phyloP scores from a whole-genome alignment of 768 basidiomycete species.

The Cyclocybe cylindracea region DNA sequence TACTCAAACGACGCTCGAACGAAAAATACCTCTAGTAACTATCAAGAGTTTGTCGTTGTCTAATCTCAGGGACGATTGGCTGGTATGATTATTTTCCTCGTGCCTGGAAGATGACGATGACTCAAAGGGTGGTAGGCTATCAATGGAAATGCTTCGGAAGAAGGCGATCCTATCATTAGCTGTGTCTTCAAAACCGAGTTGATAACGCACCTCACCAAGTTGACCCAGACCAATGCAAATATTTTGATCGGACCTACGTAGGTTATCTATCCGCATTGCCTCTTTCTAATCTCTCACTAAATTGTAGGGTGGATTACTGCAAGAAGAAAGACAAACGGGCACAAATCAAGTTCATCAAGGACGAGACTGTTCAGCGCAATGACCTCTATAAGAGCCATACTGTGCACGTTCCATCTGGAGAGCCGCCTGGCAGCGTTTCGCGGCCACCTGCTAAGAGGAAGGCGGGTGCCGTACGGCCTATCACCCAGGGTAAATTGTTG shows the following conservation, averaged over 20 bases:
- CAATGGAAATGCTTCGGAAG: constrained; percentile 79
- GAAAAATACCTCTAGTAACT: constrained; percentile 87
- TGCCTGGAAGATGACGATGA: not conserved
- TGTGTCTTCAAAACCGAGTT: constrained; percentile 97
- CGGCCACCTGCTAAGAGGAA: constrained; percentile 86
- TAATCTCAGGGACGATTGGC: constrained; percentile 91
- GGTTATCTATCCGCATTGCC: constrained; percentile 24
- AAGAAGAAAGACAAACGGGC: constrained; percentile 98
- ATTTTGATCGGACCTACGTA: constrained; percentile 79
- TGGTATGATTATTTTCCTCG: constrained; percentile 53
- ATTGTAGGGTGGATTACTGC: constrained; percentile 75
- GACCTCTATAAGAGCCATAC: constrained; percentile 94
- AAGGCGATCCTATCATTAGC: constrained; percentile 91
- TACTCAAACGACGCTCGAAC: constrained; percentile 62
- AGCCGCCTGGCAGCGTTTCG: constrained; percentile 79
- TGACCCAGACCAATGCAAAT: constrained; percentile 76
- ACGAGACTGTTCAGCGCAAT: constrained; percentile 77
- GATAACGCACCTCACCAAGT: constrained; percentile 73
- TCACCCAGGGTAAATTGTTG: constrained; percentile 82
- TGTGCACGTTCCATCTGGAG: constrained; percentile 86
- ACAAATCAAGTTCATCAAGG: constrained; percentile 84
- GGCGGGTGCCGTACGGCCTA: constrained; percentile 81
- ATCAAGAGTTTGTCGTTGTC: constrained; percentile 89
- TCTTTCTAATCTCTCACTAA: not conserved
- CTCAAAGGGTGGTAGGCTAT: constrained; percentile 50